Evolutionary conservation across 2,329 filamentous ascomycete species (phyloP).

Genomic region (Bipolaris victoriae): DNA sequence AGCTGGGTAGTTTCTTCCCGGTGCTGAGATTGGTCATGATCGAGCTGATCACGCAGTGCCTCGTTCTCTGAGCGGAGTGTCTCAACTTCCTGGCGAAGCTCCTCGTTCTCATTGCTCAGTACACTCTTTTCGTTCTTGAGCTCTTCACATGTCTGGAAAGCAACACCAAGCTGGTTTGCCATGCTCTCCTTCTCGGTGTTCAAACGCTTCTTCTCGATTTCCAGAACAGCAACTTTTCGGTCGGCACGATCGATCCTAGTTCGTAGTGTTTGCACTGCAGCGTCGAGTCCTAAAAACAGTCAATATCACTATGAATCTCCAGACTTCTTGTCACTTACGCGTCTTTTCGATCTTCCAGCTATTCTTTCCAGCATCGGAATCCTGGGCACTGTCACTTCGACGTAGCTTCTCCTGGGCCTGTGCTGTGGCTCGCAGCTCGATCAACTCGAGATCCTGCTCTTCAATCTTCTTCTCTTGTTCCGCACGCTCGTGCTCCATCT

Average conservation of each 20-base stretch:
- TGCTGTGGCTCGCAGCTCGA: conserved; percentile 56
- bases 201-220: conserved; percentile 68
- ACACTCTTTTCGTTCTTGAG: conserved; percentile 55
- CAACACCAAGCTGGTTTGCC: conserved; percentile 66
- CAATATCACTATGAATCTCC: conserved; percentile 8
- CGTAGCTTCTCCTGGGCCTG: conserved; percentile 50
- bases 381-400: conserved; percentile 57
- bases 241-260: conserved; percentile 67
- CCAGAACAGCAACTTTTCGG: conserved; percentile 66
- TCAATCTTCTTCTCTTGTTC: conserved; percentile 58
- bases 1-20: conserved; percentile 46
- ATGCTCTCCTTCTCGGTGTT: conserved; percentile 70
- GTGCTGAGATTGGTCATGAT: conserved; percentile 41
- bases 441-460: conserved; percentile 60
- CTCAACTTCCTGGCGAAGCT: conserved; percentile 47
- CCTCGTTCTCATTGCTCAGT: conserved; percentile 44
- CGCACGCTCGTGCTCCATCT: conserved; percentile 62
- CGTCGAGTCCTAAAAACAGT: conserved; percentile 59
- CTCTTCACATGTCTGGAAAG: conserved; percentile 63
- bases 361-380: conserved; percentile 52
- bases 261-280: conserved; percentile 65
- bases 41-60: conserved; percentile 41
- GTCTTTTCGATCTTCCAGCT: conserved; percentile 59
- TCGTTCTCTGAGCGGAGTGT: conserved; percentile 44
- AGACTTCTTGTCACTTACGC: conserved; percentile 53